Evolutionary conservation across 257 asterid genomes (phyloP).

Genomic region (Scutellaria barbata): DNA sequence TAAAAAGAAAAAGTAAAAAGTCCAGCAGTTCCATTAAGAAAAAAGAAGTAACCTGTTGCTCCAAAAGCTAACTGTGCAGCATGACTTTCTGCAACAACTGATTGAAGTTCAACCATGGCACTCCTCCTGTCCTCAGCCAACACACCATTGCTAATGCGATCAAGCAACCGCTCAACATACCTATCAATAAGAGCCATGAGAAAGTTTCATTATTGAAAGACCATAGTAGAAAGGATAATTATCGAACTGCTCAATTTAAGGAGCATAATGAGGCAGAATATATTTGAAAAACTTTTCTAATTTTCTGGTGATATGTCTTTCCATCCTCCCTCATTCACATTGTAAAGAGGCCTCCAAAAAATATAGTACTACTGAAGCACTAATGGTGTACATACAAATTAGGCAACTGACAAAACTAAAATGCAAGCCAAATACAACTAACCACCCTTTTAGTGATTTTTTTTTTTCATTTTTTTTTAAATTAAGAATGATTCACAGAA

Average conservation of each 20-base stretch:
- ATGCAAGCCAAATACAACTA: not conserved
- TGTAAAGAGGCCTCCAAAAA: not conserved
- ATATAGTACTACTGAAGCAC: not conserved
- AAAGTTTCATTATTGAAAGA: not conserved
- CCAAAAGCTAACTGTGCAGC: constrained; percentile 95
- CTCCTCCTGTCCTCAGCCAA: constrained; percentile 91
- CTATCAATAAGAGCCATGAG: constrained; percentile 45
- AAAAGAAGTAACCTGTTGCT: constrained; percentile 80
- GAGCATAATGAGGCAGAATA: not conserved
- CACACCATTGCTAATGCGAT: constrained; percentile 88
- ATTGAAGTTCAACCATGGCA: constrained; percentile 88
- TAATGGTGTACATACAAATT: not conserved
- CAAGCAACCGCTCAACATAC: constrained; percentile 93
- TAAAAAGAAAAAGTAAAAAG: constrained; percentile 13
- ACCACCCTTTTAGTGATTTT: not conserved
- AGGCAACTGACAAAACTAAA: not conserved
- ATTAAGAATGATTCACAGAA: not conserved
- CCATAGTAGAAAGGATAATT: not conserved
- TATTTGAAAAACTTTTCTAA: not conserved
- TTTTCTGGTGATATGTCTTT: not conserved
- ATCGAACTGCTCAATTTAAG: not conserved
- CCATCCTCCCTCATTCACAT: not conserved
- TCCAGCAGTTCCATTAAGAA: constrained; percentile 19
- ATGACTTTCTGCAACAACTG: constrained; percentile 83
- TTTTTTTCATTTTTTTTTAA: not conserved